phyloP scores from a whole-genome alignment of 1,139 yeast species.

The Taphrina flavorubra region DNA sequence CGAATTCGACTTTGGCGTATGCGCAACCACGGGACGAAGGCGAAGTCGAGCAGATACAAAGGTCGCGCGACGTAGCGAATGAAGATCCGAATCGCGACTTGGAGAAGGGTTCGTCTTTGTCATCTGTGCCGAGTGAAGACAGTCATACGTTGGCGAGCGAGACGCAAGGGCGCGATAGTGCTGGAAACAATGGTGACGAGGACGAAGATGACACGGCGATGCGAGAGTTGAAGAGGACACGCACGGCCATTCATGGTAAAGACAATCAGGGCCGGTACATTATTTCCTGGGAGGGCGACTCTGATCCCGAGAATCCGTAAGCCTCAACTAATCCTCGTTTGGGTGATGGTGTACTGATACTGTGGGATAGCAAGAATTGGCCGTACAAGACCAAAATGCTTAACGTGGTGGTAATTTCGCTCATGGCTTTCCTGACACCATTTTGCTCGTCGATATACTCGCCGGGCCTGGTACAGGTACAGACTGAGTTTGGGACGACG shows the following conservation, averaged over 20 bases:
- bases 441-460: slow-evolving; percentile 25
- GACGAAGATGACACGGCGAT: background rate
- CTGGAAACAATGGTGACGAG: background rate
- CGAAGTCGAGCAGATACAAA: background rate
- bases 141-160: slow-evolving; percentile 5
- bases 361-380: slow-evolving; percentile 18
- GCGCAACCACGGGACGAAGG: slow-evolving; percentile 16
- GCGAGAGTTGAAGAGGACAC: slow-evolving; percentile 7
- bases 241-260: slow-evolving; percentile 19
- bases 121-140: background rate
- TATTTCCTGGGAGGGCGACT: slow-evolving; percentile 18
- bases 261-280: slow-evolving; percentile 22
- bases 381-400: slow-evolving; percentile 19
- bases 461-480: slow-evolving; percentile 20
- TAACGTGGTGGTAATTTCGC: slow-evolving; percentile 20
- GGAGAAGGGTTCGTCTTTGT: background rate
- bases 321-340: background rate
- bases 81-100: slow-evolving; percentile 4
- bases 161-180: background rate
- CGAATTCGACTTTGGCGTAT: slow-evolving; percentile 8
- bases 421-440: slow-evolving; percentile 31
- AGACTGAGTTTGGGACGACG: background rate
- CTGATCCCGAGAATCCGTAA: slow-evolving; percentile 27
- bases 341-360: background rate
- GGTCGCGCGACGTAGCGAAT: background rate